A percentile compares a stretch with the other conserved stretches of the same genome.
These are phyloP conservation scores for Russula emetica DNA, from an alignment of 768 basidiomycete species.

Conservation along the genomic window DNA sequence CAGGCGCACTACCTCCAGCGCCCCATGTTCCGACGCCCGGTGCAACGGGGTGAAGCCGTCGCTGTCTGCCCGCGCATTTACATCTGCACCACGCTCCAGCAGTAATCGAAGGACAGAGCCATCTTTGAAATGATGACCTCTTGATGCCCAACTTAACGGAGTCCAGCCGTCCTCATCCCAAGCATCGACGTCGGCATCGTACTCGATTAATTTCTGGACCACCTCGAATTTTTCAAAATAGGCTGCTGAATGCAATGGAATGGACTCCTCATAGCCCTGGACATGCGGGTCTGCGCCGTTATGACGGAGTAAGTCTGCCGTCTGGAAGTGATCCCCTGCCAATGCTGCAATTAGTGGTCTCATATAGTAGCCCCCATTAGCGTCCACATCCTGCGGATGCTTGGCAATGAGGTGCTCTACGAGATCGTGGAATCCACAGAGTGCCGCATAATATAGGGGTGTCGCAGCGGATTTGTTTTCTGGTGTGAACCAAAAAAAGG, in stretches of 20 bases:
- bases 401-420: not conserved
- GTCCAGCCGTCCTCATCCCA: accelerated
- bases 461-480: not conserved
- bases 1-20: not conserved
- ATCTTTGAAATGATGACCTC: not conserved
- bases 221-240: not conserved
- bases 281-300: not conserved
- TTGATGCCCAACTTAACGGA: not conserved
- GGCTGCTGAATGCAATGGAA: not conserved
- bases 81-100: not conserved
- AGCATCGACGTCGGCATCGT: not conserved
- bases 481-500: not conserved
- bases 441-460: not conserved
- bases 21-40: accelerated
- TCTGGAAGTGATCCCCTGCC: not conserved
- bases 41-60: not conserved
- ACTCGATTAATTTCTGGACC: not conserved
- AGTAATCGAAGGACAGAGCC: not conserved
- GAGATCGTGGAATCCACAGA: not conserved
- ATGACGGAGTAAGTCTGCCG: not conserved
- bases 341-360: not conserved
- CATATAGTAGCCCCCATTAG: not conserved
- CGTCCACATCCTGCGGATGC: not conserved
- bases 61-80: not conserved
- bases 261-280: accelerated